phyloP scores from a whole-genome alignment of 2,329 filamentous ascomycete genomes.

The Dothistroma pini region DNA sequence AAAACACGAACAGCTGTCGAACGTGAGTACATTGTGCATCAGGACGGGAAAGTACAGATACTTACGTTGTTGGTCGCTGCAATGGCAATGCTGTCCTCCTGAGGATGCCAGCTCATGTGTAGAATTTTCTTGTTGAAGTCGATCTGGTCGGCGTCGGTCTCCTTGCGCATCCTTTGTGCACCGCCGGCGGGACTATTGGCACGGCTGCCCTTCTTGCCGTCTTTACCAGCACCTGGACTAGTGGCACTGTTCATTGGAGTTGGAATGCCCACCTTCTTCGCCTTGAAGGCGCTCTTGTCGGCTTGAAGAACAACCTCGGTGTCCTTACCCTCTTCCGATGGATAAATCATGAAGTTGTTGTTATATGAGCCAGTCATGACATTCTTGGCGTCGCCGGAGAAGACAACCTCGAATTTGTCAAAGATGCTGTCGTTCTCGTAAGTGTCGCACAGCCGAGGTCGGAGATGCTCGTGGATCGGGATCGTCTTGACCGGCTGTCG shows the following conservation, averaged over 20 bases:
- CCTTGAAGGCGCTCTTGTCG: constrained; percentile 99
- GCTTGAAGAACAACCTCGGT: constrained; percentile 96
- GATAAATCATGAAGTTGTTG: constrained; percentile 99
- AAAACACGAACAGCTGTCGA: constrained; percentile 53
- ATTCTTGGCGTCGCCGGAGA: constrained; percentile 96
- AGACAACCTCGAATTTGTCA: constrained; percentile 99
- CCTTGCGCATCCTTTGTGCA: constrained; percentile 94
- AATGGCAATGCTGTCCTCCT: constrained; percentile 99
- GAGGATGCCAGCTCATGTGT: constrained; percentile 99
- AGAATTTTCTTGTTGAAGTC: constrained; percentile 99
- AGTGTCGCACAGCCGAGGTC: constrained; percentile 91
- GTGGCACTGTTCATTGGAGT: constrained; percentile 87
- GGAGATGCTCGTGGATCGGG: constrained; percentile 94
- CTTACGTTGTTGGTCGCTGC: constrained; percentile 99
- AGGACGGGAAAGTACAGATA: background rate
- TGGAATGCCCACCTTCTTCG: constrained; percentile 97
- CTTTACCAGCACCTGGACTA: constrained; percentile 55
- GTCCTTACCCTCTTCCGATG: constrained; percentile 91
- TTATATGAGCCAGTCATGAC: constrained; percentile 99
- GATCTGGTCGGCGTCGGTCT: constrained; percentile 98
- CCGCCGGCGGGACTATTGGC: constrained; percentile 84
- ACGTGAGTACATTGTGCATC: constrained; percentile 16
- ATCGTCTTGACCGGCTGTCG: constrained; percentile 96
- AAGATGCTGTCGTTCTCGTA: constrained; percentile 99
- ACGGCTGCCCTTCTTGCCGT: constrained; percentile 78